Percentiles rank a stretch among this genome's conserved stretches.
Conservation (phyloP, 495 filamentous ascomycete genomes). For the Cairneyella variabilis region DNA sequence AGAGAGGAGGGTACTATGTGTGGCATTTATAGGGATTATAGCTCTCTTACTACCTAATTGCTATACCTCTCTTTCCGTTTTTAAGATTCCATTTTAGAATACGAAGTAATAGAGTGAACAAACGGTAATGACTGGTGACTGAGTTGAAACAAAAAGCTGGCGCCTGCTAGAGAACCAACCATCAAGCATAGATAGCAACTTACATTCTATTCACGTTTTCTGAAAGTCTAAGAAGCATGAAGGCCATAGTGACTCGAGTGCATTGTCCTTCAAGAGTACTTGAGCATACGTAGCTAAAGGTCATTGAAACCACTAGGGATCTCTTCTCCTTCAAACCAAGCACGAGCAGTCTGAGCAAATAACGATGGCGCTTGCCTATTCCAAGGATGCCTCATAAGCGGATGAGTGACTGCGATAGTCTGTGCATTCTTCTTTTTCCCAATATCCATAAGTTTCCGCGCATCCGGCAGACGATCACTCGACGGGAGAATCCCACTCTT, state of each 20-base stretch:
- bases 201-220: background rate
- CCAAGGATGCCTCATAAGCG: slow-evolving; percentile 9
- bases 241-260: background rate
- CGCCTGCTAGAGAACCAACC: background rate
- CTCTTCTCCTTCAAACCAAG: slow-evolving; percentile 5
- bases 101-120: background rate
- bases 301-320: background rate
- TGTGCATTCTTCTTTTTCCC: slow-evolving; percentile 2
- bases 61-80: too few species aligned
- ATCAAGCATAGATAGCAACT: background rate
- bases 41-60: too few species aligned
- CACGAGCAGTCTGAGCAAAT: slow-evolving; percentile 1
- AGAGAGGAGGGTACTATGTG: too few species aligned
- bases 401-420: slow-evolving; percentile 2
- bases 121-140: background rate
- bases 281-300: background rate
- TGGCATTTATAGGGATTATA: too few species aligned
- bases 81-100: too few species aligned
- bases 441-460: slow-evolving; percentile 7
- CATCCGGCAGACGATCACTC: slow-evolving; percentile 4
- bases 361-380: slow-evolving; percentile 6
- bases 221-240: background rate
- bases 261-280: background rate
- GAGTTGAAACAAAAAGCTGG: background rate
- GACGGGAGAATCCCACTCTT: slow-evolving; percentile 5